Evolutionary conservation across 2,329 filamentous ascomycete species (phyloP), one percentile per base, ranked within the genome.

Genomic region (Berkeleyomyces rouxiae): DNA sequence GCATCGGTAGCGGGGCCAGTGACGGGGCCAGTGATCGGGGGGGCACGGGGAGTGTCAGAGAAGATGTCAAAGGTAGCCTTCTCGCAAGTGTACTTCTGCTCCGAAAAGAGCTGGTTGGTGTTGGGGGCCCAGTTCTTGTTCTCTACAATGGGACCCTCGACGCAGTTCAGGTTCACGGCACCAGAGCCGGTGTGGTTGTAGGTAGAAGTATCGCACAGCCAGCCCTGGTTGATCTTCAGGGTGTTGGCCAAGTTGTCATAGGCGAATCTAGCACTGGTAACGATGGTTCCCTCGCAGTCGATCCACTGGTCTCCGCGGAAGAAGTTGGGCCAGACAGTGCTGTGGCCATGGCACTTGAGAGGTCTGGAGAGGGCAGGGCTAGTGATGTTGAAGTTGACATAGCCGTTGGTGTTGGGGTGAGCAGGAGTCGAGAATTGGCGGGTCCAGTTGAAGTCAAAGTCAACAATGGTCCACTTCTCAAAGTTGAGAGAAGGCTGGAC

Each of bases 381-480:
- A 61, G 70, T 67, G n/a, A 81, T 71, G 65, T 75, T 77, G 71
- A 81, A 81, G 68, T 71, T 72, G 65, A 77, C 74, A 64, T 73
- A 72, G 58, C 78, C 79, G 70, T 70, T 74, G 1, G 74, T 74
- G 68, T 75, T 77, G 66, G 80, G 77, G 70, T 81, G 79, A 3
- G 78, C 72, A 0, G 79, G 78, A 1, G 77, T 80, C 13, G 72
- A 73, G 72, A 79, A 80, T 68, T 72, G 69, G 69, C 76, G 78
- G 9, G 71, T 74, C n/a, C 74, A 74, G 69, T 77, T 74, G 72
- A 73, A 81, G 69, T 76, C 73, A 64, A 82, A 78, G 68, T 71
- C 68, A 55, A 71, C 66, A 51, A 80, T 67, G 0, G 68, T 70
- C 77, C 78, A 81, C 7, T 65, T 53, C 6, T 40, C 57, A 58